Conservation (phyloP, 139 green algal genomes). For the Haematococcus lacustris region DNA sequence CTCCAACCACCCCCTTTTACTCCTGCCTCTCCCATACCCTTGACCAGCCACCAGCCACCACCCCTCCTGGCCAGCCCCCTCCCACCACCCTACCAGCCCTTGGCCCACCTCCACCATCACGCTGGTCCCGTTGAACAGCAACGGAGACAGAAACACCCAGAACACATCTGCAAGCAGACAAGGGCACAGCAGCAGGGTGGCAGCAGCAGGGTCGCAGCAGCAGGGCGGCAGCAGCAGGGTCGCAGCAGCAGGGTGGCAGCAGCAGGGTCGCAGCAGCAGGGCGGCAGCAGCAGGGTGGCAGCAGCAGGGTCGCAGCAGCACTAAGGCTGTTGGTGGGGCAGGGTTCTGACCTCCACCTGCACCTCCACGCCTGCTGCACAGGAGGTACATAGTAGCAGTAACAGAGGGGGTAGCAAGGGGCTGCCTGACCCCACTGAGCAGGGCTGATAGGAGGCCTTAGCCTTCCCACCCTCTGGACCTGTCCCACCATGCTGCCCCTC, state of each 20-base stretch:
- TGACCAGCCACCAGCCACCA: too few relatives aligned
- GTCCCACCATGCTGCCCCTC: too few relatives aligned
- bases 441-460: neutral
- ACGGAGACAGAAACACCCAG: conserved; percentile 87
- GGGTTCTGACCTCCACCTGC: too few relatives aligned
- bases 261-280: neutral
- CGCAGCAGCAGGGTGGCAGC: neutral
- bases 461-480: neutral
- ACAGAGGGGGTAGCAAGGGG: too few relatives aligned
- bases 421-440: neutral
- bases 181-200: neutral
- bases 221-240: neutral
- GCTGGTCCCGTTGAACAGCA: conserved; percentile 48
- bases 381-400: too few relatives aligned
- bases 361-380: too few relatives aligned
- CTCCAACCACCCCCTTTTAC: too few relatives aligned
- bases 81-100: too few relatives aligned
- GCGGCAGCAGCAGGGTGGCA: neutral
- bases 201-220: neutral
- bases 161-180: conserved; percentile 34
- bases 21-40: too few relatives aligned
- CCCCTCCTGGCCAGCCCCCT: too few relatives aligned
- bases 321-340: too few relatives aligned
- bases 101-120: conserved; percentile 74
- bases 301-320: neutral